phyloP scores from a whole-genome alignment of 192 early-diverging fungal species.

The Rhizophagus sp. region DNA sequence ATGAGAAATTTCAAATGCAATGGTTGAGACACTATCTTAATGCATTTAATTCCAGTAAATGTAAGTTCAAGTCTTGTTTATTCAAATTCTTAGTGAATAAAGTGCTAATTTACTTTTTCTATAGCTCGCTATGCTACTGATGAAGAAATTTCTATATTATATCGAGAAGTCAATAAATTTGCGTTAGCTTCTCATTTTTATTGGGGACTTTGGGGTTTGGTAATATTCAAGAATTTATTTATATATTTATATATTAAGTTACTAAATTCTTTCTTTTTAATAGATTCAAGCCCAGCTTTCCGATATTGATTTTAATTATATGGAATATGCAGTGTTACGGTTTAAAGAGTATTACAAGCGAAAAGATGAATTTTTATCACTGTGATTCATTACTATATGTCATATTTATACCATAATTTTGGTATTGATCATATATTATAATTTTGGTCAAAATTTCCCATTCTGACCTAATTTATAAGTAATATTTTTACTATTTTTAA shows the following conservation, averaged over 20 bases:
- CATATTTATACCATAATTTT: too few relatives aligned
- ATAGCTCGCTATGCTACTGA: constrained; percentile 22
- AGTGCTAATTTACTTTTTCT: background rate
- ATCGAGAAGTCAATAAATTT: constrained; percentile 79
- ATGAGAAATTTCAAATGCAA: constrained; percentile 61
- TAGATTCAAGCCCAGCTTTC: constrained; percentile 78
- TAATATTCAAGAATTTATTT: constrained; percentile 32
- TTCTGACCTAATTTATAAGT: too few relatives aligned
- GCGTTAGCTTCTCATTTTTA: constrained; percentile 90
- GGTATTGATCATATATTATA: too few relatives aligned
- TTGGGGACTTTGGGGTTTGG: constrained; percentile 82
- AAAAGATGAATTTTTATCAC: constrained; percentile 48
- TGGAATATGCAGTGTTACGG: constrained; percentile 80
- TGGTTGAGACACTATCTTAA: constrained; percentile 82
- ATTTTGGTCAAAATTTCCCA: too few relatives aligned
- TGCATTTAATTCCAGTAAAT: constrained; percentile 38
- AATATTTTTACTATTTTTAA: too few relatives aligned
- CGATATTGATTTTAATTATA: constrained; percentile 96
- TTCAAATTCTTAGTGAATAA: background rate
- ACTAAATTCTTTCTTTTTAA: constrained; percentile 21
- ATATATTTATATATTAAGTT: background rate
- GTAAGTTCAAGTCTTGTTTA: constrained; percentile 14
- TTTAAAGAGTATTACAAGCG: constrained; percentile 77
- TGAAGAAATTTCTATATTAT: constrained; percentile 63
- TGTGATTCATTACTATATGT: constrained; percentile 15